Conservation (phyloP, 2,329 filamentous ascomycete species). For the Pestalotiopsis sp. region DNA sequence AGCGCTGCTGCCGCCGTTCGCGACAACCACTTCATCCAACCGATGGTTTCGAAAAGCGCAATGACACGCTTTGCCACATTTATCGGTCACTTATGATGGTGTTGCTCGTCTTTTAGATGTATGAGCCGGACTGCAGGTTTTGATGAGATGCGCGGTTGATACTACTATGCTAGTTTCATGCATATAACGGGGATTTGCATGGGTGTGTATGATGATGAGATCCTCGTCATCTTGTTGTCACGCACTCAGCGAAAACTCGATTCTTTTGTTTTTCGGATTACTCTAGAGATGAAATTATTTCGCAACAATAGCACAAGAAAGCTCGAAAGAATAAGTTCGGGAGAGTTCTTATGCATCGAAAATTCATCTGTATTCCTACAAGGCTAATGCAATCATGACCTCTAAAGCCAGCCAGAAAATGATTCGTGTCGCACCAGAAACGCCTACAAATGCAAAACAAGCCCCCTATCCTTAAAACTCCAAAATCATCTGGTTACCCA, state of each 20-base stretch:
- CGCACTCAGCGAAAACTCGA: not conserved
- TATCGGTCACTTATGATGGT: not conserved
- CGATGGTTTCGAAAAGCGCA: conserved; percentile 13
- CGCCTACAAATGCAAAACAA: conserved; percentile 11
- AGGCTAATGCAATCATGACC: not conserved
- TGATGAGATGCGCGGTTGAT: conserved; percentile 5
- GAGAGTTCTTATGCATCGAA: not conserved
- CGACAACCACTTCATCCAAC: conserved; percentile 26
- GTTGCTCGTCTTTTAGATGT: not conserved
- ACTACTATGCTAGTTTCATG: conserved; percentile 4
- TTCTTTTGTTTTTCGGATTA: not conserved
- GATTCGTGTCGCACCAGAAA: not conserved
- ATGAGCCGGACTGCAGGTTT: not conserved
- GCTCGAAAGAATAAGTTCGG: no score
- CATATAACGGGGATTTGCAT: not conserved
- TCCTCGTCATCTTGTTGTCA: not conserved
- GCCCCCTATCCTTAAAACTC: not conserved
- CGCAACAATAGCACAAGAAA: not conserved
- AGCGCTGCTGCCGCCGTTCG: conserved; percentile 24
- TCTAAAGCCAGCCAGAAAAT: conserved; percentile 1
- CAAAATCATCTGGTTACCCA: conserved; percentile 8
- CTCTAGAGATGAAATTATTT: not conserved
- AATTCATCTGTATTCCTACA: conserved; percentile 8
- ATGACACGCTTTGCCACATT: conserved; percentile 21
- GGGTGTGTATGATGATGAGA: no score